These are phyloP conservation scores for Botrytis sinoallii DNA, from an alignment of 2,329 filamentous ascomycete species.

Conservation along the genomic window DNA sequence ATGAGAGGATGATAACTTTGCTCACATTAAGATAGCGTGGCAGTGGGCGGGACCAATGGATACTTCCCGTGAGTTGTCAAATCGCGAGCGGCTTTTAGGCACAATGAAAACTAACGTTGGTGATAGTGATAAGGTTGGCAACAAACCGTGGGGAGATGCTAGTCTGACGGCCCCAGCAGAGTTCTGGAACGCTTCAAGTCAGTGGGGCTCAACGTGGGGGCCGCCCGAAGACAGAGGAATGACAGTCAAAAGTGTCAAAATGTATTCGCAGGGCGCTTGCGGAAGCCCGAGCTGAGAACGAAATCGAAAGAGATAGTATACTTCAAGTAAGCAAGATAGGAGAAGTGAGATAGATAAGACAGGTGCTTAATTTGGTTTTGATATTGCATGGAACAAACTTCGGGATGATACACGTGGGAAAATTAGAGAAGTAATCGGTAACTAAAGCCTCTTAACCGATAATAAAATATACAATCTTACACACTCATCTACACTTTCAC, in stretches of 20 bases:
- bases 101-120: constrained; percentile 20
- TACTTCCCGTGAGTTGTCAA: constrained; percentile 43
- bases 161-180: constrained; percentile 41
- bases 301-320: background rate
- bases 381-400: constrained; percentile 1
- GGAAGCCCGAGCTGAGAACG: constrained; percentile 15
- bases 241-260: constrained; percentile 28
- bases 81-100: background rate
- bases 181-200: constrained; percentile 43
- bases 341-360: background rate
- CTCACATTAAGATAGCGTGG: constrained; percentile 37
- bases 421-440: constrained; percentile 3
- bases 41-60: constrained; percentile 48
- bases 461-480: background rate
- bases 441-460: background rate
- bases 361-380: background rate
- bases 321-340: background rate
- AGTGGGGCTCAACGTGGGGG: constrained; percentile 49
- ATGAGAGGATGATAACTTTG: background rate
- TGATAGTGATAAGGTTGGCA: constrained; percentile 42
- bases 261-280: constrained; percentile 23
- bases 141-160: constrained; percentile 48
- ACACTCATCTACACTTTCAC: background rate
- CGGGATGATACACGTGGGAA: background rate
- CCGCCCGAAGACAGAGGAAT: constrained; percentile 24